A percentile compares a stretch with the other conserved stretches of the same genome.
phyloP scores from a whole-genome alignment of 805 yeast species.

The Candida nonsorbophila region DNA sequence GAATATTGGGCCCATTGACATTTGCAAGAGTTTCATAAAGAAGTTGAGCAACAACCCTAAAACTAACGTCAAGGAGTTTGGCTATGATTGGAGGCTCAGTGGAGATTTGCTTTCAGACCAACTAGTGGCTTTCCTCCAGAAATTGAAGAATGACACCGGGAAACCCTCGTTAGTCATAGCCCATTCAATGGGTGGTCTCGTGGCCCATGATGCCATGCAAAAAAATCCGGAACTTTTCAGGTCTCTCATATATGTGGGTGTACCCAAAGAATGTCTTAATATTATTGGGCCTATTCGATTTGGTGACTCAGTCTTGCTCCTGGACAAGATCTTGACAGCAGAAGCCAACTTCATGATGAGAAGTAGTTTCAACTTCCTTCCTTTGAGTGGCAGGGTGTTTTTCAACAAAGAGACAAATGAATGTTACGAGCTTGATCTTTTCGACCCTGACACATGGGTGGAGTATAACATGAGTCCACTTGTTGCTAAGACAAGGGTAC shows the following conservation, averaged over 20 bases:
- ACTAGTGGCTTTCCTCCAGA: constrained; percentile 43
- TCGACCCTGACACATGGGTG: constrained; percentile 77
- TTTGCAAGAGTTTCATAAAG: constrained; percentile 56
- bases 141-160: constrained; percentile 43
- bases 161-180: constrained; percentile 70
- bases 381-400: constrained; percentile 70
- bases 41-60: constrained; percentile 51
- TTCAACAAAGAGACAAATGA: constrained; percentile 56
- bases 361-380: constrained; percentile 73
- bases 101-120: constrained; percentile 49
- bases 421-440: constrained; percentile 64
- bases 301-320: constrained; percentile 75
- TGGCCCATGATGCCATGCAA: constrained; percentile 76
- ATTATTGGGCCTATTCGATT: constrained; percentile 80
- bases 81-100: constrained; percentile 92
- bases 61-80: constrained; percentile 63
- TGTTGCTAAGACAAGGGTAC: constrained; percentile 39
- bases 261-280: constrained; percentile 79
- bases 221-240: constrained; percentile 61
- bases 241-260: constrained; percentile 76
- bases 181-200: constrained; percentile 92
- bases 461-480: constrained; percentile 71
- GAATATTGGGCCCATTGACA: constrained; percentile 85
- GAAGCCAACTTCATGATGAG: constrained; percentile 88
- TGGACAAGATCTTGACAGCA: constrained; percentile 68